These are phyloP conservation scores for Babesia bovis DNA, from an alignment of 169 alveolate species.

Conservation along the genomic window DNA sequence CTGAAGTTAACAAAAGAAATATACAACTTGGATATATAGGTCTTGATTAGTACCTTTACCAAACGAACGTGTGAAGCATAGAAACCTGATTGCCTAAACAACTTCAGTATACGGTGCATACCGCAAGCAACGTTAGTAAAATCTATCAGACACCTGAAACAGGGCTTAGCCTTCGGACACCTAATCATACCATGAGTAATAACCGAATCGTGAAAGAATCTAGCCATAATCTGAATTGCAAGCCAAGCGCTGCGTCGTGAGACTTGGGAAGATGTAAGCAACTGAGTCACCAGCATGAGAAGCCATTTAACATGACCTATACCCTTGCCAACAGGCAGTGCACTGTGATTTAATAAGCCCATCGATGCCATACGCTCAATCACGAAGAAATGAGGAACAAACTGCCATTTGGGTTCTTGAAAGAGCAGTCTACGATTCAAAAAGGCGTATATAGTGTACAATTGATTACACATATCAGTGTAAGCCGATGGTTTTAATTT, in stretches of 20 bases:
- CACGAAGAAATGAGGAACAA: neutral
- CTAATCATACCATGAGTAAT: slow-evolving; percentile 31
- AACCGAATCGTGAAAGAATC: slow-evolving; percentile 42
- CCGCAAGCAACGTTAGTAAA: slow-evolving; percentile 30
- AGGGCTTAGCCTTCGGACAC: slow-evolving; percentile 30
- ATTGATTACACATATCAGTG: neutral
- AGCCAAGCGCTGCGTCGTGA: slow-evolving; percentile 3
- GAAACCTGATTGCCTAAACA: slow-evolving; percentile 3
- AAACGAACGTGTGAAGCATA: slow-evolving; percentile 33
- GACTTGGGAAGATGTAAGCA: neutral
- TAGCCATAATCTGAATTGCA: slow-evolving; percentile 35
- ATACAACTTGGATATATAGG: slow-evolving; percentile 31
- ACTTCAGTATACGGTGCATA: slow-evolving; percentile 11
- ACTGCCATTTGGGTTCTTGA: neutral
- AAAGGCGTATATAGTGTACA: slow-evolving; percentile 2
- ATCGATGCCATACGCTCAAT: slow-evolving; percentile 12
- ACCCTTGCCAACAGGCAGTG: neutral
- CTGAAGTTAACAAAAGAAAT: slow-evolving; percentile 17
- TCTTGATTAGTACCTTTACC: slow-evolving; percentile 39
- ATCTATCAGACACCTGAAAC: slow-evolving; percentile 30
- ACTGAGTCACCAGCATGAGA: neutral
- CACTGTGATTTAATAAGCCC: neutral
- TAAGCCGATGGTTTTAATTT: neutral
- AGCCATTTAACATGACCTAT: neutral
- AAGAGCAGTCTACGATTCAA: slow-evolving; percentile 7